Percentiles rank a stretch among this genome's conserved stretches.
phyloP scores from a whole-genome alignment of 441 rosid genomes.

The Manihot esculenta region DNA sequence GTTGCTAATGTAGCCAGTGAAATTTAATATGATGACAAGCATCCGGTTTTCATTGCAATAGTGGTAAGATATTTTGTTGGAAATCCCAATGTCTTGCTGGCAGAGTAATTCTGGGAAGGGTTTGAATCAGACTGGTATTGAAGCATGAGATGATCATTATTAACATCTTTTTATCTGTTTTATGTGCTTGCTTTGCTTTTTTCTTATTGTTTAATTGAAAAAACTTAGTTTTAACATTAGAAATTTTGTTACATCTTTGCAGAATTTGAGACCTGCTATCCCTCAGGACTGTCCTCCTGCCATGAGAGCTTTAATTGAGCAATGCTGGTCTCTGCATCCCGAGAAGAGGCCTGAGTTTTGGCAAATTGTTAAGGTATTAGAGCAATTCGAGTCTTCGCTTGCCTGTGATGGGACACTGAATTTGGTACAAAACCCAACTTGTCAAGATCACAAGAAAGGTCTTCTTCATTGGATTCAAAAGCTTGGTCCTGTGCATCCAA shows the following conservation, averaged over 20 bases:
- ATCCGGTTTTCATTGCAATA: neutral
- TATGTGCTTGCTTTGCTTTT: too few relatives aligned
- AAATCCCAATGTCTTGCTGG: neutral
- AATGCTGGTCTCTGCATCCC: constrained; percentile 81
- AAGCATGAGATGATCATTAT: neutral
- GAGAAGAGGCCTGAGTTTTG: constrained; percentile 95
- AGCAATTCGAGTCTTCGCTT: constrained; percentile 64
- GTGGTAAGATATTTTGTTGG: too few relatives aligned
- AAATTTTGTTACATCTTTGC: constrained; percentile 30
- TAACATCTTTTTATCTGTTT: neutral
- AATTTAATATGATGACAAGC: neutral
- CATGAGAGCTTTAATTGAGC: constrained; percentile 80
- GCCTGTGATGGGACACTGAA: constrained; percentile 66
- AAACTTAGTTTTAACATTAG: constrained; percentile 16
- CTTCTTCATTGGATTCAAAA: constrained; percentile 82
- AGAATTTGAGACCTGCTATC: constrained; percentile 83
- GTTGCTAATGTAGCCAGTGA: neutral
- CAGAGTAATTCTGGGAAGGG: neutral
- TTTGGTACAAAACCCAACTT: constrained; percentile 39
- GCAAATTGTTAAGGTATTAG: constrained; percentile 86
- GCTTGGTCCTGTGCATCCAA: constrained; percentile 62
- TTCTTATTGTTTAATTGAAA: neutral
- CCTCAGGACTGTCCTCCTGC: constrained; percentile 69
- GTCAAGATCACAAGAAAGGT: constrained; percentile 79
- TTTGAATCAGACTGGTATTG: neutral